Percentiles rank a stretch among this genome's conserved stretches.
Conservation (phyloP, 495 filamentous ascomycete species). For the Cercophora newfieldiana region DNA sequence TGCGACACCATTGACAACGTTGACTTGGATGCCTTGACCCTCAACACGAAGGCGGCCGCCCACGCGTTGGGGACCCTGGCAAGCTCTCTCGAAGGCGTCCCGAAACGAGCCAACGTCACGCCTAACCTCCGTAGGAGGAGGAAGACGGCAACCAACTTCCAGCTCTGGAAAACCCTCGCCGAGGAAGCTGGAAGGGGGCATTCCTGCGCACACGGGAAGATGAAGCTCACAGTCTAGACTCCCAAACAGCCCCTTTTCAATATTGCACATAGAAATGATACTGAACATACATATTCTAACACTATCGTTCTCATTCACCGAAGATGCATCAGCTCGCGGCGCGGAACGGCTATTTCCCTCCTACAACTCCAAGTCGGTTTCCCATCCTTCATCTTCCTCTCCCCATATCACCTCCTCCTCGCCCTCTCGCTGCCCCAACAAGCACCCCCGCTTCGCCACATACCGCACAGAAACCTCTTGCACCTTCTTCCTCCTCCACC, state of each 20-base stretch:
- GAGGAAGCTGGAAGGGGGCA: not conserved
- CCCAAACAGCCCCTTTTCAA: not conserved
- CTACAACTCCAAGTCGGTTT: too few relatives aligned
- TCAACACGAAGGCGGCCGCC: conserved; percentile 63
- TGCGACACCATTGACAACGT: conserved; percentile 63
- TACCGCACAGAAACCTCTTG: not conserved
- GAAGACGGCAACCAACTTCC: not conserved
- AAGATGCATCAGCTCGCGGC: too few relatives aligned
- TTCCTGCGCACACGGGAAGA: not conserved
- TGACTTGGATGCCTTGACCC: conserved; percentile 56
- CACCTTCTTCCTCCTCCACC: not conserved
- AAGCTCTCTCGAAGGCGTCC: conserved; percentile 46
- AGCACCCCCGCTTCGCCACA: not conserved
- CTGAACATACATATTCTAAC: not conserved
- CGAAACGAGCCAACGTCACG: conserved; percentile 15
- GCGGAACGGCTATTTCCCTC: too few relatives aligned
- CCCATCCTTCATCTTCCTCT: too few relatives aligned
- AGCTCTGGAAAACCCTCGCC: not conserved
- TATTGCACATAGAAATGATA: not conserved
- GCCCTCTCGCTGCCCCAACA: too few relatives aligned
- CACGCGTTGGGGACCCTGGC: conserved; percentile 50
- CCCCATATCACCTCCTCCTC: too few relatives aligned
- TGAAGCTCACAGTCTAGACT: not conserved
- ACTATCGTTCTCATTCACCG: not conserved
- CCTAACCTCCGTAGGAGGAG: not conserved